Evolutionary conservation across 257 asterid species (phyloP).

Genomic region (Cinchona pubescens): DNA sequence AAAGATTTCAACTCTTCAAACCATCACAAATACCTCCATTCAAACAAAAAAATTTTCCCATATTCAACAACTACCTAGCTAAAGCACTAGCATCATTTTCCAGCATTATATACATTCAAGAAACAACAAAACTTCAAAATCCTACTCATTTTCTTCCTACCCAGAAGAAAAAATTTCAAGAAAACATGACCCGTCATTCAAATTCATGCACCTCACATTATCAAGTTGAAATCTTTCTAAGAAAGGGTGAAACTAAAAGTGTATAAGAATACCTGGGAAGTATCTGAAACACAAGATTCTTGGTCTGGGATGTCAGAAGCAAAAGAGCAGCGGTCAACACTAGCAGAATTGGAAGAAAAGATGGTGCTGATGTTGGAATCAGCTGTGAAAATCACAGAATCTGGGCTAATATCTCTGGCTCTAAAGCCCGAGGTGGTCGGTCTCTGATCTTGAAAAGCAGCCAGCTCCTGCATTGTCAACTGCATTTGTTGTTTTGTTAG

Average conservation of each 20-base stretch:
- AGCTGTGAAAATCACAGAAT: constrained; percentile 66
- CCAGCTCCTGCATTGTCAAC: constrained; percentile 25
- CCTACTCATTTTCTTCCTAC: background rate
- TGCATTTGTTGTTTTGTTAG: constrained; percentile 3
- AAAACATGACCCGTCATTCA: background rate
- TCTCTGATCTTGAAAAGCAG: constrained; percentile 18
- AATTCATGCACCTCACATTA: constrained; percentile 5
- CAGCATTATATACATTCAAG: background rate
- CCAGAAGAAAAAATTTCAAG: constrained; percentile 7
- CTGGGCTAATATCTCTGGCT: constrained; percentile 77
- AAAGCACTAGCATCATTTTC: background rate
- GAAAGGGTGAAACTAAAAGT: background rate
- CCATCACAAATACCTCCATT: constrained; percentile 12
- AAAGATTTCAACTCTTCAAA: constrained; percentile 50
- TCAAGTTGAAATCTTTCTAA: constrained; percentile 3
- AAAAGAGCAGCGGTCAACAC: constrained; percentile 89
- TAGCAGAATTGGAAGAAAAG: constrained; percentile 84
- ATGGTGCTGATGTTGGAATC: constrained; percentile 85
- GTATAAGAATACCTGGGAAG: constrained; percentile 44
- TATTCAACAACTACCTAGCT: background rate
- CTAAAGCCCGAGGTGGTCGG: constrained; percentile 33
- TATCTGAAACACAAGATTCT: constrained; percentile 46
- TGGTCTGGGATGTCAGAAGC: constrained; percentile 80
- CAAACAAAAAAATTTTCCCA: background rate
- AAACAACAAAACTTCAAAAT: background rate